phyloP scores from a whole-genome alignment of 164 flowering plant species.

The Macadamia integrifolia region DNA sequence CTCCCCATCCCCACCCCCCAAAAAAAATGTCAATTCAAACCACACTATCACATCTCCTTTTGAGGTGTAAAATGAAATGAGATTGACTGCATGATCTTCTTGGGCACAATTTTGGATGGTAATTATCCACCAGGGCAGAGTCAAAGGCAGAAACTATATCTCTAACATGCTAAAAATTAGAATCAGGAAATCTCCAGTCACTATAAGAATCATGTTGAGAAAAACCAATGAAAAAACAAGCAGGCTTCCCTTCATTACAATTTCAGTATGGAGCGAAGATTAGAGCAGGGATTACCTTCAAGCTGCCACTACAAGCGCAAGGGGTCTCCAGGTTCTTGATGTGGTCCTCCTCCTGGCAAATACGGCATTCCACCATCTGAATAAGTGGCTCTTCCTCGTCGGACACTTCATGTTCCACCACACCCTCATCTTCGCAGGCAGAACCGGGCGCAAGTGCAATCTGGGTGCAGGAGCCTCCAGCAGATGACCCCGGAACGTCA shows the following conservation, averaged over 20 bases:
- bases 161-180: no score
- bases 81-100: no score
- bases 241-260: not conserved
- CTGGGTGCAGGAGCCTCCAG: constrained; percentile 22
- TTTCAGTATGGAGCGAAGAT: not conserved
- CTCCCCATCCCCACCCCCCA: no score
- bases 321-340: constrained; percentile 49
- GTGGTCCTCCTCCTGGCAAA: constrained; percentile 74
- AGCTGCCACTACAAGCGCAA: constrained; percentile 69
- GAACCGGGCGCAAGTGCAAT: constrained; percentile 18
- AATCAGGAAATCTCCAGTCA: no score
- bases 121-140: no score
- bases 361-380: constrained; percentile 57
- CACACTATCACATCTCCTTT: no score
- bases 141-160: no score
- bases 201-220: no score
- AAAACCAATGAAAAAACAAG: no score
- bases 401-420: constrained; percentile 14
- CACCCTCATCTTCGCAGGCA: constrained; percentile 9
- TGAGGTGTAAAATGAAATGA: no score
- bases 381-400: constrained; percentile 50
- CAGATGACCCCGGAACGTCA: constrained; percentile 27
- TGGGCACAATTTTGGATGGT: no score
- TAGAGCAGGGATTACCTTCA: constrained; percentile 40
- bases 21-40: no score